Percentiles rank a stretch among this genome's conserved stretches.
Conservation (phyloP, 768 basidiomycete species). For the Obba rivulosa region DNA sequence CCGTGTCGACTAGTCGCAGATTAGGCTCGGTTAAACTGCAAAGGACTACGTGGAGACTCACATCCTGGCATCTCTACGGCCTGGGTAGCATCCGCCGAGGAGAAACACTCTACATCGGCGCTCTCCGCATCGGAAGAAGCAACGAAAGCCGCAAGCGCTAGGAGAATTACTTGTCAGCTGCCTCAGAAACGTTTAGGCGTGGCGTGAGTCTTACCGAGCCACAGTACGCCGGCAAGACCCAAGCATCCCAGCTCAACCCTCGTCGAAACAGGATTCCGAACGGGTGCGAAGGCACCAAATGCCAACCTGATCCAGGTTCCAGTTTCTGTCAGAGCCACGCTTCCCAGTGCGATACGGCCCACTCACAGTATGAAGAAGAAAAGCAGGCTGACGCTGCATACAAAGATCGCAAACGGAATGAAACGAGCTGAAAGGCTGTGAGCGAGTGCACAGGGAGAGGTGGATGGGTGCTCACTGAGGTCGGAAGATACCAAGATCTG, state of each 20-base stretch:
- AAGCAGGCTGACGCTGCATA: conserved; percentile 63
- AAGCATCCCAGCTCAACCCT: conserved; percentile 69
- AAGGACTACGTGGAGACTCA: conserved; percentile 31
- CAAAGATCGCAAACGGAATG: conserved; percentile 81
- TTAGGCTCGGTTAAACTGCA: not conserved
- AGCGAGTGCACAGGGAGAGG: not conserved
- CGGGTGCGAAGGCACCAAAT: conserved; percentile 57
- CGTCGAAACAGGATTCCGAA: conserved; percentile 74
- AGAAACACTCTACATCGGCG: conserved; percentile 80
- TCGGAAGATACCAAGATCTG: conserved; percentile 66
- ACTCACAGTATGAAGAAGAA: conserved; percentile 65
- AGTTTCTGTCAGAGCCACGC: conserved; percentile 5
- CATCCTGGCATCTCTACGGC: conserved; percentile 61
- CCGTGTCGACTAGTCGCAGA: conserved; percentile 59
- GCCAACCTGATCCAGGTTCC: conserved; percentile 49
- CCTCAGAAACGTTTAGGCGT: conserved; percentile 11
- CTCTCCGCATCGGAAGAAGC: conserved; percentile 70
- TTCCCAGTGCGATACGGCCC: not conserved
- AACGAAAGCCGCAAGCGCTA: conserved; percentile 72
- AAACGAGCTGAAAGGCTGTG: conserved; percentile 59
- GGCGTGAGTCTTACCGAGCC: conserved; percentile 55
- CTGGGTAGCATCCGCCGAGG: conserved; percentile 46
- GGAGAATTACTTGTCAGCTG: not conserved
- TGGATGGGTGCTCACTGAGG: conserved; percentile 53
- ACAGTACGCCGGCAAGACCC: conserved; percentile 68